phyloP scores from a whole-genome alignment of 306 rosid genomes.

The Geum urbanum region DNA sequence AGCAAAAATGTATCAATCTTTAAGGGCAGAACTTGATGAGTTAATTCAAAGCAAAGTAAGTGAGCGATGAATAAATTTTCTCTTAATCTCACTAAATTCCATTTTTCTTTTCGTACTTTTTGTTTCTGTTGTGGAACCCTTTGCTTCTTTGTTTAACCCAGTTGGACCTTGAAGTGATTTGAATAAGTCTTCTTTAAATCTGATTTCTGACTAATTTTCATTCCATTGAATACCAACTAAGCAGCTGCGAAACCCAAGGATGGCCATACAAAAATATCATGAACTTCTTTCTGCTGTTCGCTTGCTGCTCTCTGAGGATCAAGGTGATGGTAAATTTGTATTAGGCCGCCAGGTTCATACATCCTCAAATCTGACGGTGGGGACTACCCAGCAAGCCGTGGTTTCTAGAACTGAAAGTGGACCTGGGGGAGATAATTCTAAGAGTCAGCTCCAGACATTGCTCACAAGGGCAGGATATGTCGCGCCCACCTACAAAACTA shows the following conservation, averaged over 20 bases:
- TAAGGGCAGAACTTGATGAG: slow-evolving; percentile 62
- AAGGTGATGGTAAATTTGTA: slow-evolving; percentile 66
- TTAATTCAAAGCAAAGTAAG: slow-evolving; percentile 13
- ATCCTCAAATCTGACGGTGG: slow-evolving; percentile 38
- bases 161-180: background rate
- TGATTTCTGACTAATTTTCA: slow-evolving; percentile 12
- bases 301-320: slow-evolving; percentile 57
- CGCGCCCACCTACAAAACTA: slow-evolving; percentile 69
- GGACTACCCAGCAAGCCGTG: slow-evolving; percentile 39
- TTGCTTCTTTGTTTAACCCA: background rate
- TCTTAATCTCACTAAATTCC: background rate
- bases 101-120: slow-evolving; percentile 19
- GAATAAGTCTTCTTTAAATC: background rate
- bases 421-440: slow-evolving; percentile 96
- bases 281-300: slow-evolving; percentile 76
- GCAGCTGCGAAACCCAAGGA: slow-evolving; percentile 74
- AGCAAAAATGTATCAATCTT: slow-evolving; percentile 31
- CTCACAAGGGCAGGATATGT: slow-evolving; percentile 81
- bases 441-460: slow-evolving; percentile 92
- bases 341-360: slow-evolving; percentile 56
- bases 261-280: slow-evolving; percentile 52
- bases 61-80: background rate
- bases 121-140: slow-evolving; percentile 14
- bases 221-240: slow-evolving; percentile 11
- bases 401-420: slow-evolving; percentile 90